A percentile compares a stretch with the other conserved stretches of the same genome.
These are phyloP conservation scores for Ajuga reptans DNA, from an alignment of 305 asterid genomes.

Conservation along the genomic window DNA sequence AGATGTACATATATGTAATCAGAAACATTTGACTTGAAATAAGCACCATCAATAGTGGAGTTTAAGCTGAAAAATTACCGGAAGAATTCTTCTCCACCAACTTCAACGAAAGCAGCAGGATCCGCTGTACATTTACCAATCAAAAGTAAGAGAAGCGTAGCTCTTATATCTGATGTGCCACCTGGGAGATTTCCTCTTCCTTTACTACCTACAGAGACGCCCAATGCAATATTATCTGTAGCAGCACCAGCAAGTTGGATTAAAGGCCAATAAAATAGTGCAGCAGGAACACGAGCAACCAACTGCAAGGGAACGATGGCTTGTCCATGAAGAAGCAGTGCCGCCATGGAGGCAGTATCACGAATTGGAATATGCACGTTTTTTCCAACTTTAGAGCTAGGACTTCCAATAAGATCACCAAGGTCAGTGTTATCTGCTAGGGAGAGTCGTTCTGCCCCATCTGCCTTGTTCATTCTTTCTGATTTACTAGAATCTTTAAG, in stretches of 20 bases:
- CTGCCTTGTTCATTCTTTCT: slow-evolving; percentile 46
- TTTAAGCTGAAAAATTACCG: slow-evolving; percentile 42
- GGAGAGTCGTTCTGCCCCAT: slow-evolving; percentile 39
- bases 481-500: slow-evolving; percentile 43
- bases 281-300: slow-evolving; percentile 97
- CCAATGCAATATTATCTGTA: slow-evolving; percentile 92
- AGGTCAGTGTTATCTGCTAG: slow-evolving; percentile 28
- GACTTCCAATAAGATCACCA: slow-evolving; percentile 46
- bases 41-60: slow-evolving; percentile 17
- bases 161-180: slow-evolving; percentile 94
- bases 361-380: slow-evolving; percentile 34
- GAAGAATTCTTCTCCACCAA: slow-evolving; percentile 92
- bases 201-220: slow-evolving; percentile 98
- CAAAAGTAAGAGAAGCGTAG: slow-evolving; percentile 87
- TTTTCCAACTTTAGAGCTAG: slow-evolving; percentile 38
- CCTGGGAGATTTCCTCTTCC: slow-evolving; percentile 98
- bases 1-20: slow-evolving; percentile 23
- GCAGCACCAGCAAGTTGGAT: slow-evolving; percentile 98
- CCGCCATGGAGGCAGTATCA: slow-evolving; percentile 89
- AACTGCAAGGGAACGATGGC: slow-evolving; percentile 98
- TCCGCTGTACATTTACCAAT: slow-evolving; percentile 97
- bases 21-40: slow-evolving; percentile 8
- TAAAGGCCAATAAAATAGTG: slow-evolving; percentile 90
- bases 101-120: slow-evolving; percentile 74
- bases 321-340: slow-evolving; percentile 81